Base-by-base conservation (phyloP, 257 asterid genomes). In the Scutellaria galericulata region DNA sequence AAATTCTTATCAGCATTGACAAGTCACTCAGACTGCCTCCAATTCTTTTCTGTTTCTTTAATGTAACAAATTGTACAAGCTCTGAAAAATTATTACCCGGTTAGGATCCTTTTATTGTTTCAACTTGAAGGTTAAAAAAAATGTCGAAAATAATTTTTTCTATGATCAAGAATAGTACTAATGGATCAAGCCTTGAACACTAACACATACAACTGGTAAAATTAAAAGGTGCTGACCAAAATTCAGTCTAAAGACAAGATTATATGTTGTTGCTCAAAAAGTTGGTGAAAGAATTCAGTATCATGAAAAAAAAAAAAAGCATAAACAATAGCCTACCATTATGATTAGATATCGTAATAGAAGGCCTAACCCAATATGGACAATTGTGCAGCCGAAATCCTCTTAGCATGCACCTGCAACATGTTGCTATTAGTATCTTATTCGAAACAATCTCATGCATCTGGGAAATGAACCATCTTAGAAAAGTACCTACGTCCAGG, bases 401-500 rank as follows among this genome's bases (percentile, higher is more conserved):
- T 81, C 99, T 86, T 74, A 94, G 86, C 98, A 94, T 94, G 88
- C 99, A 94, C 83, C 99, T 94, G 88, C 63, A 77, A 47, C 65
- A 54, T 24, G 51, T 55, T 71, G 52, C 42, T 62, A 63, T 82
- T 73, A 81, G 68, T 79, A 79, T 57, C 80, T 44, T 57, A 45
- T n/a, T 44, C 20, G 53, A 77, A 68, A 75, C 62, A 67, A 64
- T 70, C 70, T 46, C 63, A 72, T 73, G 75, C 67, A 79, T 67
- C 68, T 68, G 73, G 71, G 64, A 74, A 83, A 79, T 67, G 66
- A 68, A 62, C 75, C 47, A 73, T 75, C 27, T 24, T 72, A 78
- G 88, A 81, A 78, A 81, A 82, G 92, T 94, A 94, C 99, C 99
- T 94, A 84, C 98, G 99, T 79, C 96, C 97, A 60, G 95, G 81